Evolutionary conservation across 345 rosid species (phyloP).

Genomic region (Brassica cretica): DNA sequence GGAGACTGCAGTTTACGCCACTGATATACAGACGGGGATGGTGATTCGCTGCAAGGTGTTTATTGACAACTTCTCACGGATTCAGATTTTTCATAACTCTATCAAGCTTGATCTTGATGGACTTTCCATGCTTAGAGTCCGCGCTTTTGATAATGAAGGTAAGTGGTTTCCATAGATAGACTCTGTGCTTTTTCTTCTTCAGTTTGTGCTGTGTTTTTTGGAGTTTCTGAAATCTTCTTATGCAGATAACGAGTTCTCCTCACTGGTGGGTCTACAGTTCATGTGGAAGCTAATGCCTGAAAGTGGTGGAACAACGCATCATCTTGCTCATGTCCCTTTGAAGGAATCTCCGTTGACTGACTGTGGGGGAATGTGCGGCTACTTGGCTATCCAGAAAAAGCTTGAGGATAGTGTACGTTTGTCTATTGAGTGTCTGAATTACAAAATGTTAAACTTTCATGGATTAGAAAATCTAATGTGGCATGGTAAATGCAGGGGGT

Average conservation of each 20-base stretch:
- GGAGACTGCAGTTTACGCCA: slow-evolving; percentile 93
- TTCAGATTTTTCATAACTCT: slow-evolving; percentile 91
- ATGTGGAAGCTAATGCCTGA: slow-evolving; percentile 78
- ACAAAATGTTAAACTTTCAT: slow-evolving; percentile 8
- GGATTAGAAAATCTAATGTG: slow-evolving; percentile 22
- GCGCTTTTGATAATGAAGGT: slow-evolving; percentile 93
- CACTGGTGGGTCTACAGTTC: slow-evolving; percentile 89
- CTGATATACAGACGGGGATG: slow-evolving; percentile 71
- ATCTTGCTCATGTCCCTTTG: slow-evolving; percentile 87
- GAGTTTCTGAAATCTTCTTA: slow-evolving; percentile 16
- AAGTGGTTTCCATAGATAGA: not conserved
- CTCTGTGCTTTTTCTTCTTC: too few species aligned
- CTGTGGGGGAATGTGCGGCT: slow-evolving; percentile 87
- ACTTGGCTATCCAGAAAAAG: slow-evolving; percentile 72
- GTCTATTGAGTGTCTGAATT: slow-evolving; percentile 10
- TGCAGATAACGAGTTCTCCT: slow-evolving; percentile 89
- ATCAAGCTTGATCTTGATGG: slow-evolving; percentile 94
- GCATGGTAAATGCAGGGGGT: slow-evolving; percentile 62
- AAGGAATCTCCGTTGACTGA: slow-evolving; percentile 94
- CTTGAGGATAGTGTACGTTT: slow-evolving; percentile 79
- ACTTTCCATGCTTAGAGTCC: slow-evolving; percentile 85
- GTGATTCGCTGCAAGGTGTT: slow-evolving; percentile 97
- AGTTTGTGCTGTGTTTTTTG: slow-evolving; percentile 2
- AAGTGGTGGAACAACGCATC: slow-evolving; percentile 57
- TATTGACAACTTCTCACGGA: slow-evolving; percentile 81